These are phyloP conservation scores for Pelargonium cotyledonis DNA, from an alignment of 441 rosid species.

Conservation along the genomic window DNA sequence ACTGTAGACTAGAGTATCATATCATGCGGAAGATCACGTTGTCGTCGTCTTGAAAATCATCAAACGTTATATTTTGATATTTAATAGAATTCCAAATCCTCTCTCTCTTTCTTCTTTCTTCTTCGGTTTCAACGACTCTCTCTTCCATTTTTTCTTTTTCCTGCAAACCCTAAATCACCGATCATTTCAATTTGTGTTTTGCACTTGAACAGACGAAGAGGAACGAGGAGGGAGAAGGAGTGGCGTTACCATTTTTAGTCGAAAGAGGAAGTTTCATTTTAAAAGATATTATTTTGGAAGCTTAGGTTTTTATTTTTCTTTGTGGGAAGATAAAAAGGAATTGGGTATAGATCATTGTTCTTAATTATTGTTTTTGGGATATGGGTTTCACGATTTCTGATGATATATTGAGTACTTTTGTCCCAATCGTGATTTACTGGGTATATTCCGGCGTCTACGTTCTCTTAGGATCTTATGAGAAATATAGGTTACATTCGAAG, in stretches of 20 bases:
- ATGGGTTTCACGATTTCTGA: constrained; percentile 65
- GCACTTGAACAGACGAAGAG: no score
- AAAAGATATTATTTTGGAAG: background rate
- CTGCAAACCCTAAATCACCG: background rate
- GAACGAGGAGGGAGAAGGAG: background rate
- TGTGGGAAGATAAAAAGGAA: background rate
- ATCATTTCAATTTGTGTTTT: background rate
- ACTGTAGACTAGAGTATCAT: background rate
- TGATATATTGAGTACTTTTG: constrained; percentile 65
- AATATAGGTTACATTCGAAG: constrained; percentile 66
- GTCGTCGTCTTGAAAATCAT: no score
- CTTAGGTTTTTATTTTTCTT: background rate
- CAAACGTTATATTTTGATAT: background rate
- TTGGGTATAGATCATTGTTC: constrained; percentile 1
- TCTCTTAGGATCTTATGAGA: constrained; percentile 42
- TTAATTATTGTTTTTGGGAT: background rate
- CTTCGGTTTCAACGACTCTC: constrained; percentile 10
- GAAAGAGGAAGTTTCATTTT: background rate
- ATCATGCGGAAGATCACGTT: no score
- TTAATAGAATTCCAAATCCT: background rate
- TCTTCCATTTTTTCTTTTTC: background rate
- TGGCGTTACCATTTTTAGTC: background rate
- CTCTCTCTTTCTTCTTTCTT: no score
- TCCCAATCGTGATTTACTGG: constrained; percentile 72
- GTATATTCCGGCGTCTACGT: constrained; percentile 69